Percentiles rank a stretch among this genome's conserved stretches.
Evolutionary conservation across 2,329 filamentous ascomycete species (phyloP).

Genomic region (Trichoderma endophyticum): DNA sequence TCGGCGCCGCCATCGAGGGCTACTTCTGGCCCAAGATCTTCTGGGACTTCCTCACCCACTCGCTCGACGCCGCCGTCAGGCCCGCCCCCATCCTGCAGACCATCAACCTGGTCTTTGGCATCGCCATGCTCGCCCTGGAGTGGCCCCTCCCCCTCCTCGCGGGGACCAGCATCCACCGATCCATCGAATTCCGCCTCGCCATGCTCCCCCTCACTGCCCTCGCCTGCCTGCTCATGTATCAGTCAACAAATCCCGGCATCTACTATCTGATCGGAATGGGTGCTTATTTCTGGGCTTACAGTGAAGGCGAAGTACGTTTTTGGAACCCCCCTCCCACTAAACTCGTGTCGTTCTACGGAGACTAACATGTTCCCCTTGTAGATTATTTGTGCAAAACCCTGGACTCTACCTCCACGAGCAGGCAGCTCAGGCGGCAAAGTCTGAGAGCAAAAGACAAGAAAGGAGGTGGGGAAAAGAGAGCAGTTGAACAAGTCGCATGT

Average conservation of each 20-base stretch:
- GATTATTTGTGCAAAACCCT: constrained; percentile 67
- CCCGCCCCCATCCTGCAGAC: constrained; percentile 86
- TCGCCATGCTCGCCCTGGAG: constrained; percentile 80
- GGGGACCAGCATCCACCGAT: constrained; percentile 75
- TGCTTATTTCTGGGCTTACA: constrained; percentile 96
- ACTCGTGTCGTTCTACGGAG: too few relatives aligned
- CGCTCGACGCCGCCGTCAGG: constrained; percentile 80
- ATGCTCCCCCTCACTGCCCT: constrained; percentile 77
- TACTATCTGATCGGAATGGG: constrained; percentile 85
- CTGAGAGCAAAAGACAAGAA: not conserved
- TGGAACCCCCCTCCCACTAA: too few relatives aligned
- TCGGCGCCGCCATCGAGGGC: constrained; percentile 75
- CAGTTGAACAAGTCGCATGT: not conserved
- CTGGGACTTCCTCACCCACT: constrained; percentile 93
- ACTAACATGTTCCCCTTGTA: constrained; percentile 30
- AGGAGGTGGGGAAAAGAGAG: not conserved
- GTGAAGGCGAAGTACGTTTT: constrained; percentile 83
- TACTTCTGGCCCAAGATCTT: constrained; percentile 99
- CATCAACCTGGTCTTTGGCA: constrained; percentile 79
- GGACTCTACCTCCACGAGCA: constrained; percentile 62
- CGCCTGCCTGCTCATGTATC: constrained; percentile 76
- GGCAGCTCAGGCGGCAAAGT: constrained; percentile 25
- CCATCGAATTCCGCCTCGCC: constrained; percentile 80
- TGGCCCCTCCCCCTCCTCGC: constrained; percentile 81
- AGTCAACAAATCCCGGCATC: constrained; percentile 84